Base-by-base conservation (phyloP, 2,329 filamentous ascomycete genomes). In the Septoria linicola region DNA sequence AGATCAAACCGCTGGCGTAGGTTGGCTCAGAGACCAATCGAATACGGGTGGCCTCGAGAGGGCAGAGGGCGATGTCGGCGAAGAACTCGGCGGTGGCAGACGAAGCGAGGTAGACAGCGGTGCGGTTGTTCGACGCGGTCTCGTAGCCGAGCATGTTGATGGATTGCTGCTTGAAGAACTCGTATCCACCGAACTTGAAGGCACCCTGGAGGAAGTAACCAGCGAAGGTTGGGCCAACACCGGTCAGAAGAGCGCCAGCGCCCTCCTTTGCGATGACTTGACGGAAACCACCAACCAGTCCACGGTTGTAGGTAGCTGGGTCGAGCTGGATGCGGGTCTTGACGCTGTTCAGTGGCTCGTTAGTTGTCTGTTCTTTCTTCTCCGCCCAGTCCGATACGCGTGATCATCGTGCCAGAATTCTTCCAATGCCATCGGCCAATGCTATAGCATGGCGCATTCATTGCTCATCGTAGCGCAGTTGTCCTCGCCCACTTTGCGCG, bases 271-370 rank as follows among this genome's bases (percentile, higher is more conserved):
- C 76, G 72, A 95, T 81, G 73, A 95, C 87, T 78, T 93, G 86
- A 68, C 82, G 81, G 85, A 95, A 91, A 67, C 87, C 87, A 71
- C 88, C 88, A 73, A 95, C 80, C 73, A 95, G 79, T 70, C 89
- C 89, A 67, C 79, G 82, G 85, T 95, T 95, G 82, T 93, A 95
- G 74, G 86, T 92, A 65, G 72, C 79, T 63, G 89, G 89, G 76
- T 95, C 89, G 72, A 95, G 88, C 81, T 95, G 89, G 74, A 95
- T 95, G 76, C 88, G 84, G 68, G 89, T 95, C 85, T 95, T 95
- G 81, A 95, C 88, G 76, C 89, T 95, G 71, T 61, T 37, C 21
- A 54, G 52, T 35, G 49, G 46, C 35, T 32, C 36, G 51, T 63
- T 39, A 62, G 61, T 47, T 43, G 13, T 21, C 51, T 31, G 44